Conservation (phyloP, 768 basidiomycete species). For the Ramaria sp. region DNA sequence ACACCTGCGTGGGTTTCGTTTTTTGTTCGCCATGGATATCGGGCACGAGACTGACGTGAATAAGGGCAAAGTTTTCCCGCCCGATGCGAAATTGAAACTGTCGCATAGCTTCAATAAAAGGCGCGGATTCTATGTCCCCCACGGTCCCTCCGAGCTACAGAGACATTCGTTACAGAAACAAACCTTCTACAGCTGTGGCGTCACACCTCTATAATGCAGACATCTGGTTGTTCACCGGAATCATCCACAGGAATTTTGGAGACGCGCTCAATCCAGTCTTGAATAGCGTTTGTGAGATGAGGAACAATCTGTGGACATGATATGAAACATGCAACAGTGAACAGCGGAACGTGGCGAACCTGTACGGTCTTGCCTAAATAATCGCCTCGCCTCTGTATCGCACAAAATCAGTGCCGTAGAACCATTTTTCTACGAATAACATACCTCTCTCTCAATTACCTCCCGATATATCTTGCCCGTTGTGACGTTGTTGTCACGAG, state of each 20-base stretch:
- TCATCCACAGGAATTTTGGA: conserved; percentile 92
- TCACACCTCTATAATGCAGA: conserved; percentile 92
- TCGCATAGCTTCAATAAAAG: conserved; percentile 98
- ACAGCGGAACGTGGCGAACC: conserved; percentile 29
- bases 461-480: conserved; percentile 96
- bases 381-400: conserved; percentile 57
- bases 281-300: conserved; percentile 92
- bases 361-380: conserved; percentile 98
- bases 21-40: conserved; percentile 99
- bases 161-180: neutral
- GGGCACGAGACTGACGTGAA: conserved; percentile 96
- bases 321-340: neutral
- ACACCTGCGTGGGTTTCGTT: conserved; percentile 89
- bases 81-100: conserved; percentile 99
- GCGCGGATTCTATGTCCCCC: conserved; percentile 96
- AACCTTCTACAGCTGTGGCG: neutral
- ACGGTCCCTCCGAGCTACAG: conserved; percentile 93
- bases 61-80: conserved; percentile 89
- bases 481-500: conserved; percentile 94
- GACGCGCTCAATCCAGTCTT: conserved; percentile 97
- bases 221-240: conserved; percentile 84
- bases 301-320: conserved; percentile 67
- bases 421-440: neutral
- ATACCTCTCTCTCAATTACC: conserved; percentile 94
- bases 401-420: conserved; percentile 4